Conservation (phyloP, 768 basidiomycete genomes). For the Crepidotus variabilis region DNA sequence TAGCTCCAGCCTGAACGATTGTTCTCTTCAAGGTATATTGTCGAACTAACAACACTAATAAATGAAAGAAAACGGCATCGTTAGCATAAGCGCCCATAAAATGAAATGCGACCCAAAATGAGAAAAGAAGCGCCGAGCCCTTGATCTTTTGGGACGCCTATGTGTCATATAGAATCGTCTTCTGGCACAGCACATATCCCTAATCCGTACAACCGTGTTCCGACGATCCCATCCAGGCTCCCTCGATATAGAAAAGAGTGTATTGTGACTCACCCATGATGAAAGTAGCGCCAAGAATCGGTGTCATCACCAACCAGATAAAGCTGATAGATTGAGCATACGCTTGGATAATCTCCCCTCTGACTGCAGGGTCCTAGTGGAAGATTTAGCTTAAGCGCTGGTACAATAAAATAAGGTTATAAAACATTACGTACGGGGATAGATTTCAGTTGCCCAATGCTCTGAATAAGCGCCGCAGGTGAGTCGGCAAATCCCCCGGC, state of each 20-base stretch:
- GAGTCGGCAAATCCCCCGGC: constrained; percentile 33
- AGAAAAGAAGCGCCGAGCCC: not conserved
- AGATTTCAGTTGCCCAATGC: constrained; percentile 37
- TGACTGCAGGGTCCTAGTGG: constrained; percentile 44
- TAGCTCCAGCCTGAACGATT: constrained; percentile 35
- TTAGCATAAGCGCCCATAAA: constrained; percentile 1
- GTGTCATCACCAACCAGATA: constrained; percentile 66
- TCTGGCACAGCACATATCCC: not conserved
- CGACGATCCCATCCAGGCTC: not conserved
- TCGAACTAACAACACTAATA: constrained; percentile 50
- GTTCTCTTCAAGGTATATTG: constrained; percentile 56
- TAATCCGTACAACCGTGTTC: constrained; percentile 2
- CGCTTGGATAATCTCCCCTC: constrained; percentile 51
- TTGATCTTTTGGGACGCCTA: not conserved
- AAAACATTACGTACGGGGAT: constrained; percentile 35
- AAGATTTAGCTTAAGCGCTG: constrained; percentile 1
- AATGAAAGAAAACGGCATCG: not conserved
- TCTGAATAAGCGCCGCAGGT: constrained; percentile 39
- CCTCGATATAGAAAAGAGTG: constrained; percentile 4
- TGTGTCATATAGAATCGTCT: not conserved
- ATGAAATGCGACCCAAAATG: constrained; percentile 5
- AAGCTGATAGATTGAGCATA: constrained; percentile 58
- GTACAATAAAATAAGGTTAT: not conserved
- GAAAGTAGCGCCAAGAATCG: constrained; percentile 49
- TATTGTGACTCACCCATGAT: constrained; percentile 37